Conservation (phyloP, 2,329 filamentous ascomycete species). For the Neodidymelliopsis sp. region DNA sequence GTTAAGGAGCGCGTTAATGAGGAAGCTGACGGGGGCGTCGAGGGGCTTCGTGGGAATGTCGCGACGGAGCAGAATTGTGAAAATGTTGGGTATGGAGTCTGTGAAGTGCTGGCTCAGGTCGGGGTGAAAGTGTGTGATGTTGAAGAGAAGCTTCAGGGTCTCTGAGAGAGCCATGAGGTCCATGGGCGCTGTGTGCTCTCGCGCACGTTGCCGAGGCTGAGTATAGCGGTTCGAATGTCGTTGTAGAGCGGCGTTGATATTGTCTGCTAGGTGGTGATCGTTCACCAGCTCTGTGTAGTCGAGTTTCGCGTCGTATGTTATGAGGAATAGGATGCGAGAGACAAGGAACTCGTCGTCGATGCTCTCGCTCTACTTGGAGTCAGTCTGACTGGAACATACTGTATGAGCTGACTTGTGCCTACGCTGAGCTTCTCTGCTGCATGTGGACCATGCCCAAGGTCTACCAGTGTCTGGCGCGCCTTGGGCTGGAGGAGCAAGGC, state of each 20-base stretch:
- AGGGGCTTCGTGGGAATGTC: constrained; percentile 71
- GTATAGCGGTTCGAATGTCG: constrained; percentile 66
- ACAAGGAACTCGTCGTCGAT: constrained; percentile 86
- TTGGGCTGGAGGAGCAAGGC: constrained; percentile 74
- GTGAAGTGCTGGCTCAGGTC: constrained; percentile 69
- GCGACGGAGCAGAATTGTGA: constrained; percentile 71
- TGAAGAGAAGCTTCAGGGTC: constrained; percentile 88
- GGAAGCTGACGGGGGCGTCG: constrained; percentile 72
- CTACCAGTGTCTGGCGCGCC: constrained; percentile 75
- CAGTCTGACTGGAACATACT: background rate
- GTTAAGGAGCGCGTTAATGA: constrained; percentile 84
- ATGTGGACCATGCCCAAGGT: constrained; percentile 71
- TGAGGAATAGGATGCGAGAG: constrained; percentile 79
- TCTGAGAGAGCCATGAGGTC: constrained; percentile 82
- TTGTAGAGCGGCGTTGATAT: constrained; percentile 72
- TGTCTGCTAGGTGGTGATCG: constrained; percentile 70
- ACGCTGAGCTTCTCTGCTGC: constrained; percentile 74
- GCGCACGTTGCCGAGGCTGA: constrained; percentile 37
- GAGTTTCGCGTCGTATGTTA: constrained; percentile 78
- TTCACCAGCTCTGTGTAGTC: constrained; percentile 71
- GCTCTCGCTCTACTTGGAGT: constrained; percentile 63
- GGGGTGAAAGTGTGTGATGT: constrained; percentile 78
- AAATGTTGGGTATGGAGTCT: constrained; percentile 71
- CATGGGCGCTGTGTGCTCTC: constrained; percentile 62
- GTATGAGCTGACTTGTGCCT: constrained; percentile 10